phyloP scores from a whole-genome alignment of 768 basidiomycete genomes.

The Leccinum broughii region DNA sequence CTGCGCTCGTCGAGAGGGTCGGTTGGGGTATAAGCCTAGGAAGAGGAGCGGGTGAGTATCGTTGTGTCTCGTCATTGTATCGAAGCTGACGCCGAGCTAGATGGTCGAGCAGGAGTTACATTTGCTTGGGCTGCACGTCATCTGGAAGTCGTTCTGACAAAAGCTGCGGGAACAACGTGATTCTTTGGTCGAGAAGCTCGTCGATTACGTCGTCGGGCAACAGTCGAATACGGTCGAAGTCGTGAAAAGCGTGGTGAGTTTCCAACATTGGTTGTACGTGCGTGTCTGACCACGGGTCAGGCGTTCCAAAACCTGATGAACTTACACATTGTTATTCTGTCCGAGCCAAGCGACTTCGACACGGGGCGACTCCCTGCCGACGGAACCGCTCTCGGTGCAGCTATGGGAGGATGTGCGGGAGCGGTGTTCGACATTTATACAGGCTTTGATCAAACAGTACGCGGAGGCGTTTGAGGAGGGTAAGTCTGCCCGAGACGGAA shows the following conservation, averaged over 20 bases:
- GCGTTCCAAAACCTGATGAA: no score
- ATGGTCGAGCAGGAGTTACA: no score
- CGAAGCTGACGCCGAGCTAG: constrained; percentile 41
- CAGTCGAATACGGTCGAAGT: no score
- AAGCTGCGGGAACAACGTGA: no score
- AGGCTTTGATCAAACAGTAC: constrained; percentile 87
- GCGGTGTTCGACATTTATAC: constrained; percentile 85
- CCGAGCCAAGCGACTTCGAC: constrained; percentile 43
- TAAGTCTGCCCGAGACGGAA: constrained; percentile 31
- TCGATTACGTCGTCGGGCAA: no score
- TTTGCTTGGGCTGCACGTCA: no score
- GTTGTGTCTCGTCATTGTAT: not conserved
- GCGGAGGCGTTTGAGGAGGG: constrained; percentile 57
- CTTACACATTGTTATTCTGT: constrained; percentile 43
- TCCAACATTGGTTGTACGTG: no score
- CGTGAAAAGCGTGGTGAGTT: no score
- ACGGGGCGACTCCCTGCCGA: constrained; percentile 48
- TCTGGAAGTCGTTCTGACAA: no score
- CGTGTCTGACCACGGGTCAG: no score
- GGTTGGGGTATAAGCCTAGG: constrained; percentile 74
- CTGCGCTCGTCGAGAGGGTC: constrained; percentile 77
- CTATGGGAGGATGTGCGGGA: constrained; percentile 85
- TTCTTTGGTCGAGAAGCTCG: no score
- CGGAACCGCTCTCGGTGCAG: constrained; percentile 54
- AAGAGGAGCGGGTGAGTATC: constrained; percentile 78